phyloP scores from a whole-genome alignment of 495 filamentous ascomycete genomes.

The Talaromyces liani region DNA sequence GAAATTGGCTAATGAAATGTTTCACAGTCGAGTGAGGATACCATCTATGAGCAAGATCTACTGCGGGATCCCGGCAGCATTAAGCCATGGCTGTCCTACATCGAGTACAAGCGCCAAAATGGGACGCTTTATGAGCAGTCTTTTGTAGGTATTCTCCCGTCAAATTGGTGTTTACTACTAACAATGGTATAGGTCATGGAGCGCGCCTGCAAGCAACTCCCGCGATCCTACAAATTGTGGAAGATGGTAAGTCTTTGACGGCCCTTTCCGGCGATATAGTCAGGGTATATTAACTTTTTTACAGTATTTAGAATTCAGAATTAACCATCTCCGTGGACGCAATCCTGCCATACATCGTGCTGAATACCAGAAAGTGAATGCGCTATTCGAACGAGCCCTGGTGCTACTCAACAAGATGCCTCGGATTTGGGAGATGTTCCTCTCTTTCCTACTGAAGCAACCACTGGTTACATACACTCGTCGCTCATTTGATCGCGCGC shows the following conservation, averaged over 20 bases:
- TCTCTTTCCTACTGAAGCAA: slow-evolving; percentile 83
- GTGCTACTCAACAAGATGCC: slow-evolving; percentile 99
- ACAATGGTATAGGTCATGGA: slow-evolving; percentile 53
- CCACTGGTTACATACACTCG: slow-evolving; percentile 87
- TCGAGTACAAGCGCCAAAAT: slow-evolving; percentile 84
- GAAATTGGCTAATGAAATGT: slow-evolving; percentile 12
- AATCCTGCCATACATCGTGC: slow-evolving; percentile 74
- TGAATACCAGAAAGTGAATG: slow-evolving; percentile 90
- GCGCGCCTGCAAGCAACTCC: slow-evolving; percentile 79
- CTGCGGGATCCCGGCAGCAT: slow-evolving; percentile 76
- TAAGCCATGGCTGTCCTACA: slow-evolving; percentile 94
- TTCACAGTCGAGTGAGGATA: slow-evolving; percentile 70
- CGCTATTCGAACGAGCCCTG: slow-evolving; percentile 88
- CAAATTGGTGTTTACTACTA: neutral
- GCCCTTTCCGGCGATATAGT: neutral
- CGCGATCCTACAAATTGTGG: slow-evolving; percentile 97
- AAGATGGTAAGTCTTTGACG: slow-evolving; percentile 62
- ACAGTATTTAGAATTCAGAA: slow-evolving; percentile 82
- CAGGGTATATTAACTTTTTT: neutral
- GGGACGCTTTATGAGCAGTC: slow-evolving; percentile 84
- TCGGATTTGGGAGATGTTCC: slow-evolving; percentile 96
- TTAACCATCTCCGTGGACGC: slow-evolving; percentile 71
- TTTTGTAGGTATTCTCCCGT: slow-evolving; percentile 53
- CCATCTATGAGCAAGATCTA: slow-evolving; percentile 94
- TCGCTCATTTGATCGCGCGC: slow-evolving; percentile 85